phyloP scores from a whole-genome alignment of 306 rosid genomes.

The Quercus robur region DNA sequence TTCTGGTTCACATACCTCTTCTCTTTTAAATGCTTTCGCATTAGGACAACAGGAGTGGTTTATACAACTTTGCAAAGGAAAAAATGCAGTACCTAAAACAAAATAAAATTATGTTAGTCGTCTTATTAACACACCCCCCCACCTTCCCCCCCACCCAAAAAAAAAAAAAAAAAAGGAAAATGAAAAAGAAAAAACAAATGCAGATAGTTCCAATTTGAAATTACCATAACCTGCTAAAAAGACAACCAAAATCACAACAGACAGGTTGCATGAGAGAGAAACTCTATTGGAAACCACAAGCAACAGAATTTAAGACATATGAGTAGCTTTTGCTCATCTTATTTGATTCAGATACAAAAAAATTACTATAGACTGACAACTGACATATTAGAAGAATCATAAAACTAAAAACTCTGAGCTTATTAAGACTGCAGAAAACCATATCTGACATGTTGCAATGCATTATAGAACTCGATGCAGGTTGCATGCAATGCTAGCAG shows the following conservation, averaged over 20 bases:
- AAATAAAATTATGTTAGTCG: slow-evolving; percentile 4
- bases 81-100: slow-evolving; percentile 78
- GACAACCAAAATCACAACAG: background rate
- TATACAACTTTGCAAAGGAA: slow-evolving; percentile 89
- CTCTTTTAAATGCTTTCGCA: slow-evolving; percentile 95
- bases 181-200: background rate
- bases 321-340: background rate
- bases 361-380: background rate
- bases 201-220: background rate
- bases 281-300: background rate
- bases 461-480: background rate
- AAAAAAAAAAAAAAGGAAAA: background rate
- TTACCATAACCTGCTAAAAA: background rate
- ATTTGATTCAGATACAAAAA: background rate
- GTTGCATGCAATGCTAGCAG: background rate
- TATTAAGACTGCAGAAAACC: background rate
- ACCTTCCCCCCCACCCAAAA: background rate
- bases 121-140: background rate
- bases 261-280: background rate
- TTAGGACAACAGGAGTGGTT: slow-evolving; percentile 94
- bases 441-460: background rate
- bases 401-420: background rate
- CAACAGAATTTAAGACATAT: background rate
- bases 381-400: background rate
- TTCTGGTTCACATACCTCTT: slow-evolving; percentile 52